Percentiles rank a stretch among this genome's conserved stretches.
Conservation (phyloP, 352 stramenopile species). For the Phytopythium vexans region DNA sequence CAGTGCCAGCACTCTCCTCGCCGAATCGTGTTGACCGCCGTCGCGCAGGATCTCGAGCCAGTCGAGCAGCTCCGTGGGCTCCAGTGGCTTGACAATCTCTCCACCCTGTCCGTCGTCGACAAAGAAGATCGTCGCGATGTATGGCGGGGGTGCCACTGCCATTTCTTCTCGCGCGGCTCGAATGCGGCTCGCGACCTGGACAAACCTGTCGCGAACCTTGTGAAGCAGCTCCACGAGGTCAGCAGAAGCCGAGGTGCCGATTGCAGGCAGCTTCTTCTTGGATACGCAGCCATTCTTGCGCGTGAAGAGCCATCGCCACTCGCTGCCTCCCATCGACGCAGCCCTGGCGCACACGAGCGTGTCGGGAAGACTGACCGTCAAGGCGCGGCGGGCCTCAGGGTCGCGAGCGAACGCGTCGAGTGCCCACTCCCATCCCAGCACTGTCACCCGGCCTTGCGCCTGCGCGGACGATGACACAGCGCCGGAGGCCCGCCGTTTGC, state of each 20-base stretch:
- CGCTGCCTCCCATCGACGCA: not conserved
- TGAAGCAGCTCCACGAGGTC: conserved; percentile 14
- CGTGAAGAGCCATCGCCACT: conserved; percentile 45
- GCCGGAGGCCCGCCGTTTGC: conserved; percentile 15
- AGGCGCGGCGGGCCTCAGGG: conserved; percentile 10
- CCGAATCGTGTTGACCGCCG: not conserved
- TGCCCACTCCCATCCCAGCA: conserved; percentile 38
- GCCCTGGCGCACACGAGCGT: conserved; percentile 19
- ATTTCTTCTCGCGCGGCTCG: conserved; percentile 2
- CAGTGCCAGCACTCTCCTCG: conserved; percentile 9
- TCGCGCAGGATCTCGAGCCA: conserved; percentile 12
- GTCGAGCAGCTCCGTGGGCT: conserved; percentile 13
- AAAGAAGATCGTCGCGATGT: conserved; percentile 13
- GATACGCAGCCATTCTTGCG: conserved; percentile 40
- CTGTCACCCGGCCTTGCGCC: not conserved
- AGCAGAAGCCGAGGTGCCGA: not conserved
- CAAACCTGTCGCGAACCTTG: conserved; percentile 48
- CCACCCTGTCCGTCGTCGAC: conserved; percentile 3
- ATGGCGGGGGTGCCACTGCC: not conserved
- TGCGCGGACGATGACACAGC: not conserved
- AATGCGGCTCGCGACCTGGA: conserved; percentile 24
- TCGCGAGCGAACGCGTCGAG: conserved; percentile 23
- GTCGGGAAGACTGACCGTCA: conserved; percentile 33
- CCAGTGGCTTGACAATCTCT: conserved; percentile 2
- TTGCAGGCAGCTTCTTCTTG: conserved; percentile 32